Evolutionary conservation across 2,329 filamentous ascomycete species (phyloP).

Genomic region (Paraphoma chrysanthemicola): DNA sequence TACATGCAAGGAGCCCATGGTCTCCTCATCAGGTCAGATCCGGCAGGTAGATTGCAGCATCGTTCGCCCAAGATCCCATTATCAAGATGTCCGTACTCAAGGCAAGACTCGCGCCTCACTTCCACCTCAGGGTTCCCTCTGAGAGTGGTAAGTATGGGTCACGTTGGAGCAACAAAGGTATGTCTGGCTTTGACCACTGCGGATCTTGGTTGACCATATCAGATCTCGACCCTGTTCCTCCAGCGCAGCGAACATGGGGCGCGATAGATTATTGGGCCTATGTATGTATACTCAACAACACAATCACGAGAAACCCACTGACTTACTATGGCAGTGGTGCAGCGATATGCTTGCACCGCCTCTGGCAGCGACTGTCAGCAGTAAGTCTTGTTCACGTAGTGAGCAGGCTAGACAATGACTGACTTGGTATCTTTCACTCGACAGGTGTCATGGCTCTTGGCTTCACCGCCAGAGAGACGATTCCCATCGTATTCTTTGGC

Average conservation of each 20-base stretch:
- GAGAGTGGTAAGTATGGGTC: conserved; percentile 50
- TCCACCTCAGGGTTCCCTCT: conserved; percentile 48
- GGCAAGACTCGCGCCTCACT: conserved; percentile 47
- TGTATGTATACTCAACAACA: not conserved
- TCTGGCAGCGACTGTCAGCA: conserved; percentile 48
- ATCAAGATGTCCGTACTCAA: conserved; percentile 43
- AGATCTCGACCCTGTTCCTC: conserved; percentile 50
- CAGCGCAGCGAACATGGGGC: conserved; percentile 56
- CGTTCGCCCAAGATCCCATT: not conserved
- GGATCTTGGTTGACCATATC: not conserved
- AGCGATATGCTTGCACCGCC: conserved; percentile 56
- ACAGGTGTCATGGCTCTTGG: conserved; percentile 50
- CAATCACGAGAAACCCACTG: too few species aligned
- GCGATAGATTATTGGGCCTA: conserved; percentile 52
- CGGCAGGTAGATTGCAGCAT: not conserved
- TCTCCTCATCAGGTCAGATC: not conserved
- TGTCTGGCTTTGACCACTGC: not conserved
- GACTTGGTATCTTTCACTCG: too few species aligned
- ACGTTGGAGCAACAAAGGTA: conserved; percentile 58
- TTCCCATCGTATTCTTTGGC: conserved; percentile 58
- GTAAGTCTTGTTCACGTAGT: conserved; percentile 3
- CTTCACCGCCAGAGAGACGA: conserved; percentile 56
- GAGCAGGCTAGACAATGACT: too few species aligned
- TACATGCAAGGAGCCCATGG: conserved; percentile 1
- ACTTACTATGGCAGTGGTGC: conserved; percentile 50